These are phyloP conservation scores for Zalaria sp. DNA, from an alignment of 2,329 filamentous ascomycete genomes.

Conservation along the genomic window DNA sequence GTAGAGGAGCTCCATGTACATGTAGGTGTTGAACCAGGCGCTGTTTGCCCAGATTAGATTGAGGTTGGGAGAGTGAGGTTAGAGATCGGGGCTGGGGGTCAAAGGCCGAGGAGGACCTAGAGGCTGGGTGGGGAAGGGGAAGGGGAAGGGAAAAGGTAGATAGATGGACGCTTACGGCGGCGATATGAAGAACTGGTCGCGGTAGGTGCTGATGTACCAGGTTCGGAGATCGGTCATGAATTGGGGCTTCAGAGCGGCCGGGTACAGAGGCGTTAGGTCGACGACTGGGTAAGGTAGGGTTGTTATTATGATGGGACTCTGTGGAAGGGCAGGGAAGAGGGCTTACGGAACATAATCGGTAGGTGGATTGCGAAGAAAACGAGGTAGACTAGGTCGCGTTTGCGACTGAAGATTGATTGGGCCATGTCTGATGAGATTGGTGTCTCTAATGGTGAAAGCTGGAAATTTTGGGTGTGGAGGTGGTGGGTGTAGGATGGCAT, in stretches of 20 bases:
- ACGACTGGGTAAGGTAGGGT: conserved; percentile 30
- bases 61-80: neutral
- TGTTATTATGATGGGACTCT: neutral
- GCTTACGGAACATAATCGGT: conserved; percentile 45
- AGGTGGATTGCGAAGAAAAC: conserved; percentile 49
- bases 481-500: too few species aligned
- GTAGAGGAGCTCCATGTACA: conserved; percentile 44
- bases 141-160: neutral
- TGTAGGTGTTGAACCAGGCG: conserved; percentile 44
- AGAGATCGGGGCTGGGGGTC: too few species aligned
- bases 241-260: conserved; percentile 31
- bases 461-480: too few species aligned
- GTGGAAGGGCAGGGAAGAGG: conserved; percentile 2
- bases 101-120: too few species aligned
- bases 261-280: conserved; percentile 47
- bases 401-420: conserved; percentile 20
- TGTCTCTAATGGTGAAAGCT: too few species aligned
- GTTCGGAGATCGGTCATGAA: conserved; percentile 36
- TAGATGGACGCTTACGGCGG: conserved; percentile 27
- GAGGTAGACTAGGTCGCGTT: conserved; percentile 36
- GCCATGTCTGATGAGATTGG: conserved; percentile 11
- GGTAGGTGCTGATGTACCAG: conserved; percentile 47
- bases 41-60: conserved; percentile 7
- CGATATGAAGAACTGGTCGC: conserved; percentile 48
- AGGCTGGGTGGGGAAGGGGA: neutral